These are phyloP conservation scores for Friedmanniomyces simplex DNA, from an alignment of 495 filamentous ascomycete species.

Conservation along the genomic window DNA sequence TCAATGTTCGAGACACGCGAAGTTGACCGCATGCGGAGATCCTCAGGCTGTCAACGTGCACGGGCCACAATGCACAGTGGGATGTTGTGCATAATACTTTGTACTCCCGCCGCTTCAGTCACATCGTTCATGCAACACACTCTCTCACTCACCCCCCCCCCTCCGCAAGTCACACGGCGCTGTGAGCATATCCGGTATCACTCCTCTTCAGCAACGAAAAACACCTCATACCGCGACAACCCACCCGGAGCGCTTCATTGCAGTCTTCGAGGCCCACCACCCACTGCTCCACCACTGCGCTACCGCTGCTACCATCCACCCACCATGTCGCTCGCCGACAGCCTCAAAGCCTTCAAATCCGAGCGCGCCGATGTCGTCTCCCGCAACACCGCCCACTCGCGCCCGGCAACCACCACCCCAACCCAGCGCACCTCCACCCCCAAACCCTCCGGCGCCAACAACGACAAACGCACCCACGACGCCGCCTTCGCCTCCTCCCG, in stretches of 20 bases:
- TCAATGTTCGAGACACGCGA: no score
- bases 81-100: neutral
- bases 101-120: no score
- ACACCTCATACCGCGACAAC: neutral
- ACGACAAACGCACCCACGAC: conserved; percentile 33
- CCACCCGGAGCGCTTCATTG: conserved; percentile 17
- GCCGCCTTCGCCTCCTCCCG: conserved; percentile 21
- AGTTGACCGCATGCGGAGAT: neutral
- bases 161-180: no score
- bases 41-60: neutral
- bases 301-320: no score
- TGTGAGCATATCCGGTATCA: no score
- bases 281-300: neutral
- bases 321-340: conserved; percentile 27
- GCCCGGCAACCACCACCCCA: conserved; percentile 7
- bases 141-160: no score
- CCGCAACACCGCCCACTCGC: conserved; percentile 13
- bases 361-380: conserved; percentile 21
- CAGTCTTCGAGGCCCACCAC: conserved; percentile 12
- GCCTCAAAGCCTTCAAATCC: conserved; percentile 10
- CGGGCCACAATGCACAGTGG: neutral
- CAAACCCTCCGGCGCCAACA: conserved; percentile 11
- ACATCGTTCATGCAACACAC: no score
- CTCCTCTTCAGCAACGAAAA: neutral
- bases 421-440: conserved; percentile 18